Conservation (phyloP, 2,329 filamentous ascomycete species). For the Emydomyces testavorans region DNA sequence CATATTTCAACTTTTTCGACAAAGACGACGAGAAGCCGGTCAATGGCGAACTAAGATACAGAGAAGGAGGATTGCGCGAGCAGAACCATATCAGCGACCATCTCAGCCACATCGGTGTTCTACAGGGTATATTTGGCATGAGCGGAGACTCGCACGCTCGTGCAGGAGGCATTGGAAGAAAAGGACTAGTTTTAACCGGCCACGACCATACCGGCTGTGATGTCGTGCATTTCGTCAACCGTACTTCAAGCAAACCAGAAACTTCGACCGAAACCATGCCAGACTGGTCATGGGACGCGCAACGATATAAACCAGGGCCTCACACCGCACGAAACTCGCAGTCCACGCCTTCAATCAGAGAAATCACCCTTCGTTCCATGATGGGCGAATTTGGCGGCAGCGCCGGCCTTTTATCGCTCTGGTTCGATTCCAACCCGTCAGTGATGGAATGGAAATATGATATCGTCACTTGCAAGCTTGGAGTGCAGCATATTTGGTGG, state of each 20-base stretch:
- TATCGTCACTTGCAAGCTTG: constrained; percentile 65
- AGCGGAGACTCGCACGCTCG: constrained; percentile 50
- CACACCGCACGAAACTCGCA: neutral
- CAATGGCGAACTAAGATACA: constrained; percentile 26
- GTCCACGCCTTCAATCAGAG: constrained; percentile 48
- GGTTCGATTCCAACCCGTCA: constrained; percentile 58
- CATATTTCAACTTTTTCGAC: constrained; percentile 69
- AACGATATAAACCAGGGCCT: constrained; percentile 19
- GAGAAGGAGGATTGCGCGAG: constrained; percentile 51
- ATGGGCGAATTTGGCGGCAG: constrained; percentile 96
- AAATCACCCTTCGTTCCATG: constrained; percentile 93
- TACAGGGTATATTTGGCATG: constrained; percentile 75
- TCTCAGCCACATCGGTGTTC: constrained; percentile 56
- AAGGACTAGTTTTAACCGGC: constrained; percentile 74
- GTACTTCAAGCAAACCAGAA: constrained; percentile 28
- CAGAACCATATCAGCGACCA: constrained; percentile 77
- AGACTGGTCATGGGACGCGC: constrained; percentile 29
- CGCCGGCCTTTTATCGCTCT: constrained; percentile 73
- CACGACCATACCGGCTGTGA: constrained; percentile 96
- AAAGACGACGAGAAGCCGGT: constrained; percentile 44
- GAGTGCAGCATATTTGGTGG: constrained; percentile 93
- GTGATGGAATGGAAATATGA: constrained; percentile 69
- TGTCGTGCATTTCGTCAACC: constrained; percentile 68
- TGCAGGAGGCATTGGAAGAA: constrained; percentile 53
- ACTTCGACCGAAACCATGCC: constrained; percentile 4